A percentile compares a stretch with the other conserved stretches of the same genome.
phyloP scores from a whole-genome alignment of 441 rosid genomes.

The Gossypium trilobum region DNA sequence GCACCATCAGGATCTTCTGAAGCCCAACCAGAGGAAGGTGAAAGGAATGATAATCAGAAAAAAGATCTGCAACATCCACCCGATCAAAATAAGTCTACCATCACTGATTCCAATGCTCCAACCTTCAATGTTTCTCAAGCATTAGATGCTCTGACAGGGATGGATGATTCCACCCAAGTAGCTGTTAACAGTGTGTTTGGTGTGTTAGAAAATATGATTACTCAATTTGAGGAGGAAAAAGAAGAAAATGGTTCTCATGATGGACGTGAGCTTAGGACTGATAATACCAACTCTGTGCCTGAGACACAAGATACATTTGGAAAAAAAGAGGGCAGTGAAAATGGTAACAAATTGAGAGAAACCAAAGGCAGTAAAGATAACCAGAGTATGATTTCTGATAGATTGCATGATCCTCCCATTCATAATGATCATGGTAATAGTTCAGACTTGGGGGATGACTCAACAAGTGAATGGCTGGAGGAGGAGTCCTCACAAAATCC shows the following conservation, averaged over 20 bases:
- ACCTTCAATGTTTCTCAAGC: constrained; percentile 67
- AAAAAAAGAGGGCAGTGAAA: constrained; percentile 19
- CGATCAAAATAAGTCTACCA: constrained; percentile 35
- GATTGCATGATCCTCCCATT: constrained; percentile 17
- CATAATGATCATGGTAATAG: constrained; percentile 15
- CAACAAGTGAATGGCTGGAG: constrained; percentile 24
- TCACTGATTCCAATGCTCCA: constrained; percentile 33
- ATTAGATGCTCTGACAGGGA: constrained; percentile 79
- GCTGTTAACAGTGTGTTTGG: constrained; percentile 97
- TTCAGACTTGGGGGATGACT: constrained; percentile 17
- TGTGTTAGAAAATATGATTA: constrained; percentile 81
- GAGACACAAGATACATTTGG: constrained; percentile 17
- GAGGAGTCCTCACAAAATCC: constrained; percentile 22
- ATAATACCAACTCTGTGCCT: constrained; percentile 19
- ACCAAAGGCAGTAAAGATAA: constrained; percentile 24
- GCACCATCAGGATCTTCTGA: constrained; percentile 37
- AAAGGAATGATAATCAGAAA: constrained; percentile 40
- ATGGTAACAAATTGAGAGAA: constrained; percentile 17
- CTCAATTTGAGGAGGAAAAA: constrained; percentile 65
- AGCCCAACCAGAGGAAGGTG: constrained; percentile 42
- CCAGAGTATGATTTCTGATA: constrained; percentile 19
- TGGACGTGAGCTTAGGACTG: constrained; percentile 21
- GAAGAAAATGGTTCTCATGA: constrained; percentile 27
- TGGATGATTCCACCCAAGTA: constrained; percentile 94
- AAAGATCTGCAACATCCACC: constrained; percentile 39